Evolutionary conservation across 2,329 filamentous ascomycete species (phyloP), one percentile per base, ranked within the genome.

Genomic region (Pseudogymnoascus sp.): DNA sequence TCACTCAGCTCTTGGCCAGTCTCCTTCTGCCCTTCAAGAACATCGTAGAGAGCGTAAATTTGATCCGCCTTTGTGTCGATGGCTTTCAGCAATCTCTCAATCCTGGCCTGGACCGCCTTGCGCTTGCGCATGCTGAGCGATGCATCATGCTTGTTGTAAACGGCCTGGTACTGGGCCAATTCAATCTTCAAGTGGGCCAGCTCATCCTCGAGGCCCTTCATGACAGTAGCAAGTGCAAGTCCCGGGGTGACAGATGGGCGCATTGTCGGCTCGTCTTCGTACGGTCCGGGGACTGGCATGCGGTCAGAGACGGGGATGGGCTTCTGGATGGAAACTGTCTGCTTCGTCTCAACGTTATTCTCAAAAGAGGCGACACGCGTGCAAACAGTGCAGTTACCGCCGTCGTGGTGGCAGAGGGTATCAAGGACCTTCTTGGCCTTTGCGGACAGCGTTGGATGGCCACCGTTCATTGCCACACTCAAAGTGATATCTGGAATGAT

Each of bases 41-140:
- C 90, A 73, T 96, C 91, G 69, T 93, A 90, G 13, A 96, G 79
- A 44, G 85, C 83, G 75, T 96, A 96, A 44, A 96, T 86, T 74
- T 93, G 89, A 65, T 90, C 87, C 26, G 86, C 85, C 75, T 93
- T 91, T 70, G 82, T 81, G 70, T 92, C 88, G 24, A 91, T 83
- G 61, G 83, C 81, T 65, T 81, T 80, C 44, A 88, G 77, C 19
- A 91, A 71, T 21, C 77, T 78, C 65, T 86, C 80, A 37, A 93
- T 87, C 63, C 82, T 82, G 29, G 78, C 79, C 29, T 83, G 81
- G 62, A 92, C 74, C 3, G 77, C 76, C 65, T 86, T 82, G 65
- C 90, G 83, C 69, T 86, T 83, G 35, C 85, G 82, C 67, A 84
- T 86, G 63, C 85, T 85, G 21, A 89, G 73, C 1, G 85, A 81